Evolutionary conservation across 768 basidiomycete genomes (phyloP), one percentile per base, ranked within the genome.

Genomic region (Candolleomyces aberdarensis): DNA sequence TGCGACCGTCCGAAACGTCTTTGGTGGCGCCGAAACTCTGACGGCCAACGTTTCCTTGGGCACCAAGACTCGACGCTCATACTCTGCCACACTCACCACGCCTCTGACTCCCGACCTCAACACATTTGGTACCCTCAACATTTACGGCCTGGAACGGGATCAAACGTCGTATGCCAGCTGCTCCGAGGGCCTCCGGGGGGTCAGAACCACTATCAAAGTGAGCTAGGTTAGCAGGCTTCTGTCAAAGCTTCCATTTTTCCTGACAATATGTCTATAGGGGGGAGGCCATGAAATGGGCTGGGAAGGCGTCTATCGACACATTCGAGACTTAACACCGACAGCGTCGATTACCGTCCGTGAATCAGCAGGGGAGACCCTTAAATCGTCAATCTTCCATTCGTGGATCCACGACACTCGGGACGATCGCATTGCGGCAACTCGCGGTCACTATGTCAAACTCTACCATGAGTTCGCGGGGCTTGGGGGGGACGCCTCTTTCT

Each of bases 301-400:
- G 66, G 94, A 98, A 69, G 86, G 85, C 17, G 86, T 90, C 2
- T 73, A 91, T 57, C 79, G 97, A 50, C 87, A 92, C 59, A 81
- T 98, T 20, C 82, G 86, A 6, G 79, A 81, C 47, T 79, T 98
- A 31, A 76, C 81, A 8, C 85, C 92, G 1, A 80, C 83, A 1
- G 96, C 95, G 26, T 94, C 92, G 2, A 78, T 96, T 46, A 96
- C 94, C 61, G 90, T 96, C 57, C 87, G 97, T 36, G 84, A 91
- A 69, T 82, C 89, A 0, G 94, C 96, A 0, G 92, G 94, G 0
- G 83, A 85, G 22, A 84, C 87, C 0, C 71, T 86, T 62, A 98
- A 98, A 74, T 94, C 94, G 0, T 83, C 94, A 0, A 48, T 98
- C 1, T 88, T 87, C 13, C 92, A 98, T 67, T 85, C 85, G 0